phyloP scores from a whole-genome alignment of 2,329 filamentous ascomycete genomes.

The Penicillium brevicompactum region DNA sequence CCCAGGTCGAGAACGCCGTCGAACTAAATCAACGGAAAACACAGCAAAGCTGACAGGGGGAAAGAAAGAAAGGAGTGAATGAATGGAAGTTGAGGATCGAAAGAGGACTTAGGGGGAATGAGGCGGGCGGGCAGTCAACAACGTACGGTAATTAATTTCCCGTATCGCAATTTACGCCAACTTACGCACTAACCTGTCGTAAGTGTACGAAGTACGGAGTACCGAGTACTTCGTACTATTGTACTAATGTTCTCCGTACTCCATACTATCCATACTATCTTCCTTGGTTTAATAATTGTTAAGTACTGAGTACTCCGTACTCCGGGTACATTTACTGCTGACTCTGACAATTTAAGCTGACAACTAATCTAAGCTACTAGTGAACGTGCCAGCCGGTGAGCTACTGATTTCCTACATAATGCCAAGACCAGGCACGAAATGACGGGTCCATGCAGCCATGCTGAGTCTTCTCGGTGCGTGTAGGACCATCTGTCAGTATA shows the following conservation, averaged over 20 bases:
- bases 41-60: slow-evolving; percentile 19
- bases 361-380: background rate
- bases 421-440: background rate
- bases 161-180: no score
- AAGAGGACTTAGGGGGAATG: slow-evolving; percentile 14
- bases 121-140: slow-evolving; percentile 21
- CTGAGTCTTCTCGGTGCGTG: background rate
- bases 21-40: slow-evolving; percentile 11
- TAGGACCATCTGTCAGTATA: background rate
- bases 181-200: no score
- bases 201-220: no score
- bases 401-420: background rate
- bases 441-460: background rate
- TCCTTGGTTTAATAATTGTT: no score
- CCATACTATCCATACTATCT: no score
- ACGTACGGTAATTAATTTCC: slow-evolving; percentile 9
- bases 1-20: slow-evolving; percentile 26
- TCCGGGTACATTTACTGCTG: no score
- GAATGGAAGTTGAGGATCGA: slow-evolving; percentile 19
- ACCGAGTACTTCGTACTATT: no score
- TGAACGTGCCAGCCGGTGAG: background rate
- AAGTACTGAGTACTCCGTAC: background rate
- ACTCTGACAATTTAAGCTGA: no score
- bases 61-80: slow-evolving; percentile 29
- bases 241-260: no score